Base-by-base conservation (phyloP, 2,329 filamentous ascomycete genomes). In the Aspergillus pseudoviridinutans region DNA sequence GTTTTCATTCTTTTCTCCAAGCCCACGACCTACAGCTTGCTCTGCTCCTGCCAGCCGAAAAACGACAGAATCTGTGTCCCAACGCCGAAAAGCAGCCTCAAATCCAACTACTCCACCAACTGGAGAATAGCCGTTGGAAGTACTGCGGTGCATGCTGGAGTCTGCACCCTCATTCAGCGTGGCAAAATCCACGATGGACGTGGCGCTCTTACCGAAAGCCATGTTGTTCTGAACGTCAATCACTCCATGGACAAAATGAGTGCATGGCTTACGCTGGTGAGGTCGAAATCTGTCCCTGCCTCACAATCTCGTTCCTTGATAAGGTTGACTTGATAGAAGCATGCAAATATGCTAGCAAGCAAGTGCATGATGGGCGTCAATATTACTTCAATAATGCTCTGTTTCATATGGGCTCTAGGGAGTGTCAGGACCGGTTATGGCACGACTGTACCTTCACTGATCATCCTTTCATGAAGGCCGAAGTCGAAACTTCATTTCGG, bases 41-140 rank as follows among this genome's bases (percentile, higher is more conserved):
- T 9, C 17, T 22, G 20, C 41, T 44, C n/a, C 41, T 44, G n/a
- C 41, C 41, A 10, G n/a, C 41, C 8, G 41, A 10, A 22, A 22
- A 22, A 44, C 8, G 41, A 22, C 41, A n/a, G 41, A 44, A 20
- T 10, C 41, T 44, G 20, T 44, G 41, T 9, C 41, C 41, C 7
- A 44, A 44, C 8, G 41, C 4, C n/a, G 10, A 2, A 44, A 44
- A 44, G 10, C n/a, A n/a, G 20, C 41, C n/a, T 9, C 17, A n/a
- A 22, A 44, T 22, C 17, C 27, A 56, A 20, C 22, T 61, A 50
- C 57, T 61, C 28, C 25, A 14, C 52, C 54, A 49, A n/a, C 54
- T 61, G 7, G 53, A 61, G 54, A 52, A 55, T 44, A 50, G 50
- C 20, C 54, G 51, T 28, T 61, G 57, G 57, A 55, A 50, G 38